Evolutionary conservation across 495 filamentous ascomycete species (phyloP).

Genomic region (Daldinia loculata): DNA sequence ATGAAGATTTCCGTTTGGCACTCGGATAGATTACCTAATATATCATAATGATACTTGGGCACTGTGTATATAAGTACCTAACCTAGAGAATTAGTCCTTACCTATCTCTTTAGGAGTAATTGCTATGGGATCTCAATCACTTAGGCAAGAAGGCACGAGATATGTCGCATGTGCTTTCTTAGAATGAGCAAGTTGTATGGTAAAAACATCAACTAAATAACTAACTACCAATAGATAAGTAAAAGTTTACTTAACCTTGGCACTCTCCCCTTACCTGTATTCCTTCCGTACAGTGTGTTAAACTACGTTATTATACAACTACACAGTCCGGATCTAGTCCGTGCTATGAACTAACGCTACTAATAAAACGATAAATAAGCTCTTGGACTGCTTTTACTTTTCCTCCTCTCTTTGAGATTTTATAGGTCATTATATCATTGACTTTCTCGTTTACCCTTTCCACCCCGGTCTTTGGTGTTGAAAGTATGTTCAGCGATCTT

Average conservation of each 20-base stretch:
- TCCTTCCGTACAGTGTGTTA: neutral
- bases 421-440: neutral
- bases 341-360: neutral
- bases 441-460: neutral
- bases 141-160: slow-evolving; percentile 1
- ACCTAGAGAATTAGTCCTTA: too few species aligned
- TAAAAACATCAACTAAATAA: neutral
- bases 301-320: neutral
- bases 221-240: slow-evolving; percentile 1
- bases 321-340: neutral
- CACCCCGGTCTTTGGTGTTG: neutral
- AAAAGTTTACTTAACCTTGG: neutral
- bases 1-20: neutral
- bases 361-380: neutral
- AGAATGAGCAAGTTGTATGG: neutral
- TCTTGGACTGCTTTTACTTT: neutral
- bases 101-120: slow-evolving; percentile 10
- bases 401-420: neutral
- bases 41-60: neutral
- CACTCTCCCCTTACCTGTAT: neutral
- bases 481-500: neutral
- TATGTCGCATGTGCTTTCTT: neutral
- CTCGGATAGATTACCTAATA: neutral
- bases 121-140: neutral
- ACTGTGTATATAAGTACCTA: too few species aligned